Evolutionary conservation across 148 eudicot species (phyloP).

Genomic region (Cornus suecica): DNA sequence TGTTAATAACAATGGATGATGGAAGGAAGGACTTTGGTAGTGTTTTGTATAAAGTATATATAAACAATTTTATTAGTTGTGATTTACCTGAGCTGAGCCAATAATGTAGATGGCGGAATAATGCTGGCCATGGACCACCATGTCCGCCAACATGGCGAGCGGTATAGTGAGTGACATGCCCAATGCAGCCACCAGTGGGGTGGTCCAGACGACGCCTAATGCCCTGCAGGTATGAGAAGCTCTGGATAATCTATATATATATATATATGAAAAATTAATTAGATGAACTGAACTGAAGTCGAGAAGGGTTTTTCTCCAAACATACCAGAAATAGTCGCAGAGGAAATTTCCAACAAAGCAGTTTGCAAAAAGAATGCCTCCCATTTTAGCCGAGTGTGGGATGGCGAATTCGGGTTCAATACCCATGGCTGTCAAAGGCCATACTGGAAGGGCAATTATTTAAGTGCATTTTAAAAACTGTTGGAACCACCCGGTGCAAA

Average conservation of each 20-base stretch:
- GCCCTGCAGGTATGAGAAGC: constrained; percentile 46
- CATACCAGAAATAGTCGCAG: constrained; percentile 89
- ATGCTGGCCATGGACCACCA: constrained; percentile 86
- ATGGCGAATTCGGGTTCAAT: constrained; percentile 84
- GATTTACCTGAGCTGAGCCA: constrained; percentile 76
- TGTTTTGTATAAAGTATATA: too few relatives aligned
- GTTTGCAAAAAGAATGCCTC: constrained; percentile 84
- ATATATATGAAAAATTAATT: constrained; percentile 5
- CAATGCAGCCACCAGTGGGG: constrained; percentile 84
- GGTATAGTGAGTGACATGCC: constrained; percentile 94
- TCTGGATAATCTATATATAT: too few relatives aligned
- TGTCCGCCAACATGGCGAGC: constrained; percentile 88
- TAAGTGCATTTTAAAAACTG: neutral
- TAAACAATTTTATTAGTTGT: neutral
- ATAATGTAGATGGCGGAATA: constrained; percentile 79
- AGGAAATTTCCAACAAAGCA: constrained; percentile 85
- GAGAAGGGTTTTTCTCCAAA: neutral
- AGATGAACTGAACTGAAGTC: neutral
- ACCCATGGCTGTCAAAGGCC: constrained; percentile 79
- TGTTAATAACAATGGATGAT: too few relatives aligned
- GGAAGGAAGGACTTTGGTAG: too few relatives aligned
- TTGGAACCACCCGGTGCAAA: neutral
- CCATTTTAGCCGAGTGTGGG: constrained; percentile 75
- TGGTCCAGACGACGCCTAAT: constrained; percentile 89
- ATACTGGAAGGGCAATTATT: constrained; percentile 51